These are phyloP conservation scores for Hexamita inflata DNA, from an alignment of 208 protist genomes.

Conservation along the genomic window DNA sequence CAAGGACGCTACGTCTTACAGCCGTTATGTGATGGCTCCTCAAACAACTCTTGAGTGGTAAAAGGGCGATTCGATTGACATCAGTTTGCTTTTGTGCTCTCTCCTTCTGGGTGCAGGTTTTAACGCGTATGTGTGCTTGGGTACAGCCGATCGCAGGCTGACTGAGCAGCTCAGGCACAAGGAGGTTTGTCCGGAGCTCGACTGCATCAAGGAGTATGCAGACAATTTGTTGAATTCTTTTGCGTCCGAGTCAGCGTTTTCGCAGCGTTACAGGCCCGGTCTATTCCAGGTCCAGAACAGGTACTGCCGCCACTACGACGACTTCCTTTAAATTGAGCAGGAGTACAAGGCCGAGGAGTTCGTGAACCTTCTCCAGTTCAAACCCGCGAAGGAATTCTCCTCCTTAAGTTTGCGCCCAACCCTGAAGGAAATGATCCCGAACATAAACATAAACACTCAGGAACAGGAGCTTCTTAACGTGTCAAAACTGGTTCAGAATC, in stretches of 20 bases:
- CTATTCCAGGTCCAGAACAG: neutral
- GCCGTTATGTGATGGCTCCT: slow-evolving; percentile 59
- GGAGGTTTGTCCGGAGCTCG: neutral
- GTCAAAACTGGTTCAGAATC: too few species aligned
- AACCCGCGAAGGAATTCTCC: too few species aligned
- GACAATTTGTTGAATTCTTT: neutral
- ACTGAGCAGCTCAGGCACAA: neutral
- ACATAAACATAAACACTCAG: too few species aligned
- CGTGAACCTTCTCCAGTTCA: too few species aligned
- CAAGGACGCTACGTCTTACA: slow-evolving; percentile 52
- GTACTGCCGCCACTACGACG: neutral
- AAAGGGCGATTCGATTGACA: slow-evolving; percentile 63
- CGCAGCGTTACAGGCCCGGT: neutral
- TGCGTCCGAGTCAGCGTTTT: neutral
- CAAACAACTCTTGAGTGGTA: slow-evolving; percentile 64
- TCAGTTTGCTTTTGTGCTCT: slow-evolving; percentile 59
- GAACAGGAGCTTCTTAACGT: too few species aligned
- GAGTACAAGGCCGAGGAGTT: neutral
- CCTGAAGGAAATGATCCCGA: too few species aligned
- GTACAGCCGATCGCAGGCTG: slow-evolving; percentile 51
- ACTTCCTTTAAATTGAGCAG: neutral
- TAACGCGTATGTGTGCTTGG: slow-evolving; percentile 66
- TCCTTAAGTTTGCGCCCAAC: too few species aligned
- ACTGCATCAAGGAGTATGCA: neutral
- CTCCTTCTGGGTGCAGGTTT: slow-evolving; percentile 65